Evolutionary conservation across 1,284 basidiomycete genomes (phyloP), one percentile per base, ranked within the genome.

Genomic region (Ganoderma lucidum): DNA sequence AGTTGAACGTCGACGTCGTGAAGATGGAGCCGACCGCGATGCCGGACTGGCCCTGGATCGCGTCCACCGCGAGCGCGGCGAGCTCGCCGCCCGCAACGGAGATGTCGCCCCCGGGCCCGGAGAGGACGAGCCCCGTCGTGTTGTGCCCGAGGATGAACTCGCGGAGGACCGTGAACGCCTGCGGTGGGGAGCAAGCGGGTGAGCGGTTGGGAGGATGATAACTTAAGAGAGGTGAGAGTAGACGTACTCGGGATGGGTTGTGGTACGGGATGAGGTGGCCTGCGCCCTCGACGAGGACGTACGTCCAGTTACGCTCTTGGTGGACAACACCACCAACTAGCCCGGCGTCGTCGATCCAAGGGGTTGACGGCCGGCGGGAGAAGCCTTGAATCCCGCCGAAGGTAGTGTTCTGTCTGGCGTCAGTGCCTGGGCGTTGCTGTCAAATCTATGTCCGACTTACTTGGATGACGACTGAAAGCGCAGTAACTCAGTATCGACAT

Each of bases 381-480:
- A 92, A 92, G 3, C 90, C 91, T 77, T 88, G 90, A 53, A 88
- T 88, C 3, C 88, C 90, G 45, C 90, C 89, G 71, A 92, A 80
- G 6, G 79, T 80, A 1, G 76, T 80, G 65, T 80, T 80, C 77
- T 79, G 51, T 42, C 32, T n/a, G 14, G 12, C 14, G 62, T 32
- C 30, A 28, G 42, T 14, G 5, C 19, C 23, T 42, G 23, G 23
- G 9, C 23, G 14, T 28, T n/a, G 10, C 9, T 45, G 53, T 51
- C n/a, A 42, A 51, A 9, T 12, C 17, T 0, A 28, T 6, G 42
- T 53, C 60, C 66, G 8, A 42, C 68, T 51, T 74, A 88, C 88
- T 78, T 91, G 90, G 41, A 92, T 92, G 17, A 85, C 81, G 56
- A 90, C 90, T 91, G 73, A 9, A 67, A 8, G 10, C 6, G 8